Conservation (phyloP, 2,329 filamentous ascomycete genomes). For the Chaetomium olivaceum region DNA sequence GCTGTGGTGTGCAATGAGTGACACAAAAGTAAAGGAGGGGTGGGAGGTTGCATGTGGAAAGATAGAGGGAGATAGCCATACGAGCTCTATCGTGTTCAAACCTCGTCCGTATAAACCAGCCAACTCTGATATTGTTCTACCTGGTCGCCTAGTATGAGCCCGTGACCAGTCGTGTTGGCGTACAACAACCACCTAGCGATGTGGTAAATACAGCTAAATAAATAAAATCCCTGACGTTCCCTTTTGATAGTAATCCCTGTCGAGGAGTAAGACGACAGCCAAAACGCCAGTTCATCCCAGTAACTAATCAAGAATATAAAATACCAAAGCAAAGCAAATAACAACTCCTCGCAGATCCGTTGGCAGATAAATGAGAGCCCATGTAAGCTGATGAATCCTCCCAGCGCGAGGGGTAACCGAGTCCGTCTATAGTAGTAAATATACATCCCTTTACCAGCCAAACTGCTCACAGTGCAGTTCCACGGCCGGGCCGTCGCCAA, state of each 20-base stretch:
- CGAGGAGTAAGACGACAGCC: not conserved
- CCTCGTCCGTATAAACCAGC: not conserved
- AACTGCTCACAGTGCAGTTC: slow-evolving; percentile 55
- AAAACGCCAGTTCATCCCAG: not conserved
- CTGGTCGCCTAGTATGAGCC: not conserved
- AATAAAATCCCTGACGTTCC: not conserved
- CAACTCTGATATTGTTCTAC: not conserved
- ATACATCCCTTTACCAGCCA: slow-evolving; percentile 40
- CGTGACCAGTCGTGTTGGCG: not conserved
- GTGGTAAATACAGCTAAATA: not conserved
- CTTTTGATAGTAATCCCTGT: not conserved
- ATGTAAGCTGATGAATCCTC: not conserved
- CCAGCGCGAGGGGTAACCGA: not conserved
- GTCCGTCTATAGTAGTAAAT: not conserved
- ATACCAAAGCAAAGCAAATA: not conserved
- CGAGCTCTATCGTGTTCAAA: no score
- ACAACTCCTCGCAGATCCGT: not conserved
- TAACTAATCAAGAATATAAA: not conserved
- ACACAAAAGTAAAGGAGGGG: not conserved
- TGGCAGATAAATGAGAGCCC: not conserved
- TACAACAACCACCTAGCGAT: not conserved
- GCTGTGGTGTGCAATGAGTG: not conserved
- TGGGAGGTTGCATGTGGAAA: not conserved
- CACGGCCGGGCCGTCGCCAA: slow-evolving; percentile 47
- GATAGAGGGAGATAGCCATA: not conserved